These are phyloP conservation scores for grape (Vitis vinifera) DNA, from an alignment of 164 flowering plant genomes.

Conservation along the genomic window DNA sequence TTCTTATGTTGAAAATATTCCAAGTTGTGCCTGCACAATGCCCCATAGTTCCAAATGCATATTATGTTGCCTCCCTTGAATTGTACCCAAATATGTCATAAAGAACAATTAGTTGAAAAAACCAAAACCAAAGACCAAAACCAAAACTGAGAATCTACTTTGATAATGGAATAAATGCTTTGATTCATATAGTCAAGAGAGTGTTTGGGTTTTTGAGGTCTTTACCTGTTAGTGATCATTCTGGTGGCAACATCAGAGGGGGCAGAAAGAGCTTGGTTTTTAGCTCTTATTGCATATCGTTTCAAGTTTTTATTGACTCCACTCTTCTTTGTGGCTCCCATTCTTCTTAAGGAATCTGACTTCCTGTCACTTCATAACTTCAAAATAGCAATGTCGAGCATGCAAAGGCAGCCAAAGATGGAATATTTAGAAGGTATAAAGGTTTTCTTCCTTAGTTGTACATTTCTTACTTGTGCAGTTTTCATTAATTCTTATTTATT, in stretches of 20 bases:
- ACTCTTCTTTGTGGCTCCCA: too few relatives aligned
- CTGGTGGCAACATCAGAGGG: slow-evolving; percentile 61
- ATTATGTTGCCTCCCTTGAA: slow-evolving; percentile 77
- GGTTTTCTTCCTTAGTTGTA: background rate
- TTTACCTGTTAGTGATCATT: slow-evolving; percentile 63
- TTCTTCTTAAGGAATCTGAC: too few relatives aligned
- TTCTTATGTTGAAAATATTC: slow-evolving; percentile 68
- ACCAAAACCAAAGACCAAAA: too few relatives aligned
- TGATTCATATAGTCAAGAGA: background rate
- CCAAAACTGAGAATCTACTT: too few relatives aligned
- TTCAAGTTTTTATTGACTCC: too few relatives aligned
- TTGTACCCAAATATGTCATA: slow-evolving; percentile 65
- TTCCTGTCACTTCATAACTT: too few relatives aligned
- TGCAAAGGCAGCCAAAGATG: slow-evolving; percentile 55
- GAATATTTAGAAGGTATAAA: slow-evolving; percentile 67
- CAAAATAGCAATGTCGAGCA: too few relatives aligned
- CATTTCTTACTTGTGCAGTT: too few relatives aligned
- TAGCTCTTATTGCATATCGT: slow-evolving; percentile 30
- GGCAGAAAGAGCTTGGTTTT: slow-evolving; percentile 67
- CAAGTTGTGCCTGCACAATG: slow-evolving; percentile 69
- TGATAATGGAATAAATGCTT: too few relatives aligned
- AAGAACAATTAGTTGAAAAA: background rate
- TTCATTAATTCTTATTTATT: too few relatives aligned
- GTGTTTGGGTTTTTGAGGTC: background rate
- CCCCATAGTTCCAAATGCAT: slow-evolving; percentile 82